Evolutionary conservation across 768 basidiomycete genomes (phyloP), one percentile per base, ranked within the genome.

Genomic region (Tricholomella constricta): DNA sequence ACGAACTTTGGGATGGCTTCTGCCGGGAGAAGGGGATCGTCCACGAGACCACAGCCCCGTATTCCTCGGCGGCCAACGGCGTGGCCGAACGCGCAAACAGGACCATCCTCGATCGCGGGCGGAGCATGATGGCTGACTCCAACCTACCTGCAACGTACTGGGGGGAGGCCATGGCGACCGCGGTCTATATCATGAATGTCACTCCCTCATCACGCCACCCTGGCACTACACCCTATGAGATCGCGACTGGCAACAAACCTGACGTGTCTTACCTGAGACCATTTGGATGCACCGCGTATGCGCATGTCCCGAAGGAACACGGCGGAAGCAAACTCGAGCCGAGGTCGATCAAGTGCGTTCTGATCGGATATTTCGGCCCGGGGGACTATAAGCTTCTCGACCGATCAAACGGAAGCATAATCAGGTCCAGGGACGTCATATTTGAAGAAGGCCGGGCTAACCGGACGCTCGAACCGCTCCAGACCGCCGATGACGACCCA

Each of bases 381-480:
- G 56, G 48, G 2, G 59, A 45, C 6, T 68, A 70, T 41, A 59
- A 56, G 14, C 20, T 68, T 0, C 52, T 56, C 14, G 55, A 62
- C 27, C 31, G 49, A 5, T 12, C 20, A 0, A 51, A 36, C 1
- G 59, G 63, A 6, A n/a, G 22, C n/a, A 52, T 65, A 2, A 46
- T 65, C 40, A 54, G 45, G 10, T 45, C 55, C 1, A 26, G 63
- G 2, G 56, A 69, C 31, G 58, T 70, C 3, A 50, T 64, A 2
- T 69, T 69, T 43, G 64, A 69, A 7, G 65, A 69, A 42, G 61
- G 66, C 1, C 4, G 1, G 0, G 54, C 46, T 0, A 59, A 68
- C 36, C 42, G 27, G 44, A 41, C 55, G 3, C 17, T 29, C 10
- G 25, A 20, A 10, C 29, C 20, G 29, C 48, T n/a, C n/a, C n/a